These are phyloP conservation scores for Inonotus obliquus DNA, from an alignment of 1,284 basidiomycete genomes.

Conservation along the genomic window DNA sequence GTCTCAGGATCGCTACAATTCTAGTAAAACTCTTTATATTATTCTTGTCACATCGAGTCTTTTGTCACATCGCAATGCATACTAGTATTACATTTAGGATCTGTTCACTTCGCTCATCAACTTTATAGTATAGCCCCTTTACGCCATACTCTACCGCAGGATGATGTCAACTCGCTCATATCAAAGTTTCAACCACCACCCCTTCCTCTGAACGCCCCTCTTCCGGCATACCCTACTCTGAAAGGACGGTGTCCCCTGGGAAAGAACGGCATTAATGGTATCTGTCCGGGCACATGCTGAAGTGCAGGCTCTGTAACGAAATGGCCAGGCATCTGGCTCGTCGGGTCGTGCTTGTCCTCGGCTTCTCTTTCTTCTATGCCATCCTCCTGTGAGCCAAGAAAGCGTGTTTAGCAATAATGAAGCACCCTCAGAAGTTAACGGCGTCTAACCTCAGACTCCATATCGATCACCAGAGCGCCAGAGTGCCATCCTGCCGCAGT, in stretches of 20 bases:
- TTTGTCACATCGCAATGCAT: neutral
- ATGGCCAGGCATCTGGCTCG: slow-evolving; percentile 18
- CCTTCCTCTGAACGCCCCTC: slow-evolving; percentile 18
- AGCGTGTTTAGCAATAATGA: slow-evolving; percentile 32
- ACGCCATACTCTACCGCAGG: neutral
- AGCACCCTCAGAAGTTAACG: neutral
- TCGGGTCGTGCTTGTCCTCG: slow-evolving; percentile 9
- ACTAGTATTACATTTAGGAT: neutral
- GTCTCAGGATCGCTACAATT: neutral
- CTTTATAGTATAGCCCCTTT: neutral
- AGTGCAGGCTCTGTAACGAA: neutral
- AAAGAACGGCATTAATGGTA: slow-evolving; percentile 8
- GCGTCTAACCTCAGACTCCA: slow-evolving; percentile 35
- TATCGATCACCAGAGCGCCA: slow-evolving; percentile 79
- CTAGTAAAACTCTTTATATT: neutral
- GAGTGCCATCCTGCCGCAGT: slow-evolving; percentile 86
- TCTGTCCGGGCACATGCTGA: slow-evolving; percentile 8
- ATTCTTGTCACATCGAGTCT: neutral
- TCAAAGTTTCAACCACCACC: neutral
- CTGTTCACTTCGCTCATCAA: neutral
- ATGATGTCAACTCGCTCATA: neutral
- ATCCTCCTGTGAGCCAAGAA: slow-evolving; percentile 6
- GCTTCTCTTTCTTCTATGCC: slow-evolving; percentile 18
- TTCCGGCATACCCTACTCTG: slow-evolving; percentile 30
- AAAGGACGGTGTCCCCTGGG: slow-evolving; percentile 20